Evolutionary conservation across 2,329 filamentous ascomycete genomes (phyloP), one percentile per base, ranked within the genome.

Genomic region (Sphaerulina populicola): DNA sequence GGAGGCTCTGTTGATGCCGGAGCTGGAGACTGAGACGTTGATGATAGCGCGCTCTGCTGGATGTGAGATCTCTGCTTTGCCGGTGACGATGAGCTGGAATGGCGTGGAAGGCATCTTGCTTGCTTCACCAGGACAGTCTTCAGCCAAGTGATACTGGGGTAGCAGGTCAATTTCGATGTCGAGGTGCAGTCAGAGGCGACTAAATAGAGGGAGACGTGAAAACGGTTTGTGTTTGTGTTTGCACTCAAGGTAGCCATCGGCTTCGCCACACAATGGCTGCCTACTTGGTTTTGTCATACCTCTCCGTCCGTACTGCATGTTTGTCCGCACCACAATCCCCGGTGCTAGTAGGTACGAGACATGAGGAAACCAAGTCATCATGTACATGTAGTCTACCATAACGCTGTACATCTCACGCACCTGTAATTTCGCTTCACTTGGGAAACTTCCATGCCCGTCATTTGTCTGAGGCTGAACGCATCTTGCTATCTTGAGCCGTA

Each of bases 21-120:
- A 47, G 44, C 45, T 51, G 10, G 58, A 48, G 29, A 62, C 57
- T 33, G 45, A 45, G 41, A 62, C 53, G 49, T 57, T 58, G 47
- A 62, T 54, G 18, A 57, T 18, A 14, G 57, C 60, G 37, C 57
- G 57, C 43, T 62, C 59, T 15, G 60, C 58, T 9, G 49, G 52
- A 29, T 57, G 60, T 9, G 58, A 51, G 36, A 62, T 55, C 39
- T 51, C 50, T 9, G 60, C 51, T 23, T 53, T 39, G 35, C 60
- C 60, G 4, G 46, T 41, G n/a, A 60, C 54, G 14, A 53, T 44
- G 27, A 61, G 44, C 15, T 49, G 48, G 44, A 61, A 58, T 29
- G 56, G 53, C 30, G 44, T 46, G 29, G 53, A 14, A 11, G 49
- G 29, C 49, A 52, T 52, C 27, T 15, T 44, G 38, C 23, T 27